These are phyloP conservation scores for Clarireedia monteithiana DNA, from an alignment of 2,329 filamentous ascomycete genomes.

Conservation along the genomic window DNA sequence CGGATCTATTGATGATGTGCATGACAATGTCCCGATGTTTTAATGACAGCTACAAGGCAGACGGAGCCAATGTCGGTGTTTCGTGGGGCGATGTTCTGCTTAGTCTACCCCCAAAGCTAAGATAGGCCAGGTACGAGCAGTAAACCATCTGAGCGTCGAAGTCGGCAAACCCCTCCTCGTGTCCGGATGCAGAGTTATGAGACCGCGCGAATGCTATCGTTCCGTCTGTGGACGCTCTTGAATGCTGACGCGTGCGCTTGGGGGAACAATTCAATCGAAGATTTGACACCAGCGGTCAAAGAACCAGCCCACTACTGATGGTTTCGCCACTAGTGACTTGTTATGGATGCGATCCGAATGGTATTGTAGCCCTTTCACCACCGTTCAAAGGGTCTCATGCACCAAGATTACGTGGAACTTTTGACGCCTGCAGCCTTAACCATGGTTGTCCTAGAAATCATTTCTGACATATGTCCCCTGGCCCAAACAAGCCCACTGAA, in stretches of 20 bases:
- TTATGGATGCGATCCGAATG: not conserved
- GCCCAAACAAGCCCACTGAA: not conserved
- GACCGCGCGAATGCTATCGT: not conserved
- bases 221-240: not conserved
- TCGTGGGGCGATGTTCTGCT: not conserved
- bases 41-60: not conserved
- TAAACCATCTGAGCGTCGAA: not conserved
- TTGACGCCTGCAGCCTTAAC: not conserved
- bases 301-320: too few relatives aligned
- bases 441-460: not conserved
- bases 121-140: not conserved
- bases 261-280: not conserved
- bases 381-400: not conserved
- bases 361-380: not conserved
- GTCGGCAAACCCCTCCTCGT: not conserved
- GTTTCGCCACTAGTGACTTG: not conserved
- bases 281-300: not conserved
- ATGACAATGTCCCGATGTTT: not conserved
- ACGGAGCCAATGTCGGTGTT: not conserved
- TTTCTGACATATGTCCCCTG: not conserved
- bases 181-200: not conserved
- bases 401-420: conserved; percentile 1
- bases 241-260: not conserved
- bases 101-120: not conserved
- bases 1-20: not conserved